phyloP scores from a whole-genome alignment of 805 yeast genomes.

The Yamadazyma takamatsuzukensis region DNA sequence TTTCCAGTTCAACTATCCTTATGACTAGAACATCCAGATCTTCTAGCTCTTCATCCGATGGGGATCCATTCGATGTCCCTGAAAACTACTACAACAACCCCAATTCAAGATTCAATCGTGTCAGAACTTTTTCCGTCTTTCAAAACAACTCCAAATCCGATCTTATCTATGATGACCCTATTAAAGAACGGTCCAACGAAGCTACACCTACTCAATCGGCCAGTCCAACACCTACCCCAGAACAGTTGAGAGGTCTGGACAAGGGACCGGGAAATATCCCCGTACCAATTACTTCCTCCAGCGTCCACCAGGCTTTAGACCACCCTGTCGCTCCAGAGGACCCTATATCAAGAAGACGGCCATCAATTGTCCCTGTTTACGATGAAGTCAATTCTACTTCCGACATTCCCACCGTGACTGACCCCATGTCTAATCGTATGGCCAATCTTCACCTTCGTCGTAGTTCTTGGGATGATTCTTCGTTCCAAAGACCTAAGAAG shows the following conservation, averaged over 20 bases:
- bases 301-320: conserved; percentile 4
- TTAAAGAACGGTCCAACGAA: conserved; percentile 8
- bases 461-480: conserved; percentile 29
- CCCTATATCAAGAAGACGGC: conserved; percentile 12
- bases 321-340: background rate
- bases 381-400: conserved; percentile 12
- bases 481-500: conserved; percentile 33
- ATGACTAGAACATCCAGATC: conserved; percentile 28
- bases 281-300: conserved; percentile 6
- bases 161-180: conserved; percentile 4
- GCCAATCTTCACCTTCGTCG: conserved; percentile 21
- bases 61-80: conserved; percentile 68
- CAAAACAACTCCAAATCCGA: conserved; percentile 10
- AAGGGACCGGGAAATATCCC: conserved; percentile 1
- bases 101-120: conserved; percentile 43
- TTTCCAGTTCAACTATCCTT: no score
- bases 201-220: conserved; percentile 8
- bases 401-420: conserved; percentile 7
- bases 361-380: conserved; percentile 30
- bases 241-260: background rate
- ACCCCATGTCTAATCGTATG: conserved; percentile 4
- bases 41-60: conserved; percentile 42
- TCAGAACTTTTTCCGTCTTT: conserved; percentile 54
- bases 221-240: conserved; percentile 8
- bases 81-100: conserved; percentile 56